Conservation (phyloP, 176 grass and related monocot species). For the Rhynchospora pubera region DNA sequence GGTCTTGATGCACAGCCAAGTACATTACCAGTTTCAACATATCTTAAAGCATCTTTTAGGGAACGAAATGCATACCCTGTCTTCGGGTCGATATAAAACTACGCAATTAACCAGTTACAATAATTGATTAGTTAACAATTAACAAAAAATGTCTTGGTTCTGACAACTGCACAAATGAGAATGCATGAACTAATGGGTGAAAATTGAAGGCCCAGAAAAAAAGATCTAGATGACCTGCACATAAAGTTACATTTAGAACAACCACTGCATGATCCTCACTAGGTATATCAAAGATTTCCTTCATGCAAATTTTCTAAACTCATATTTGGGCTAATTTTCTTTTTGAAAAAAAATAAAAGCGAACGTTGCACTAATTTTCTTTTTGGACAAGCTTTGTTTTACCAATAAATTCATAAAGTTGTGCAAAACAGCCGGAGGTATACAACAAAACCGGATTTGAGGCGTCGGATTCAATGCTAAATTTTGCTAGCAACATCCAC, state of each 20-base stretch:
- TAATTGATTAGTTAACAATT: neutral
- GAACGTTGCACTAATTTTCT: neutral
- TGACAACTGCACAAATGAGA: neutral
- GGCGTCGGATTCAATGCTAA: neutral
- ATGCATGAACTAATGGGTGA: neutral
- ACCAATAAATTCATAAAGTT: neutral
- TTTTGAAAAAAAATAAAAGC: neutral
- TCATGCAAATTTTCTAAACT: neutral
- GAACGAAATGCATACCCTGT: slow-evolving; percentile 18
- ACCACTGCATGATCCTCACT: neutral
- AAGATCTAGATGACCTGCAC: neutral
- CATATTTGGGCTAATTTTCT: neutral
- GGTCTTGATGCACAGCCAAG: neutral
- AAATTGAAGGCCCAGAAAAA: no score
- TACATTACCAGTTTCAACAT: neutral
- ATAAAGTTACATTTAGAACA: neutral
- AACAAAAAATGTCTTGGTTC: neutral
- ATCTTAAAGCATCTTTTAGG: slow-evolving; percentile 19
- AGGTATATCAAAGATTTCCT: neutral
- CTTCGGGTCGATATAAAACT: slow-evolving; percentile 15
- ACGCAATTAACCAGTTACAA: neutral
- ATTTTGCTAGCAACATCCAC: neutral
- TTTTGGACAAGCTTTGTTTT: neutral
- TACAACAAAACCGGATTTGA: neutral
- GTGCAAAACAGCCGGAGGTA: neutral